phyloP scores from a whole-genome alignment of 176 grass and related monocot species.

The Oryza glaberrima region DNA sequence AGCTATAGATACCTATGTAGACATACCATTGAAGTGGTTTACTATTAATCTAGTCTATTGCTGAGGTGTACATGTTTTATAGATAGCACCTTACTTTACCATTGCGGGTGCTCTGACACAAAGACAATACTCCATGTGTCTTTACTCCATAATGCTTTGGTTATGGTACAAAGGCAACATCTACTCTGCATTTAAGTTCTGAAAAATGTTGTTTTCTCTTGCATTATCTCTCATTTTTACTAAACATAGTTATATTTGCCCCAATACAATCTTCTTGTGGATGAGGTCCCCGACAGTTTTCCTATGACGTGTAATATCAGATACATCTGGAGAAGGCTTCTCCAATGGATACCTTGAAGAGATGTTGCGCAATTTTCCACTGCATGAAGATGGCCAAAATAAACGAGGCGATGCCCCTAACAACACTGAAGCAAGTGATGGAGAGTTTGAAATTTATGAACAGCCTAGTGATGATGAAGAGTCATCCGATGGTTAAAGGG shows the following conservation, averaged over 20 bases:
- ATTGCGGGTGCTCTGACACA: neutral
- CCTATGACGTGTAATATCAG: slow-evolving; percentile 47
- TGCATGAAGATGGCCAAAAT: slow-evolving; percentile 47
- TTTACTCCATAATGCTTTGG: neutral
- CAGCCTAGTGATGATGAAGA: slow-evolving; percentile 72
- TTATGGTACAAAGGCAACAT: neutral
- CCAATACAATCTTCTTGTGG: neutral
- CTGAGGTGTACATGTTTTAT: too few relatives aligned
- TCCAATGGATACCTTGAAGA: slow-evolving; percentile 73
- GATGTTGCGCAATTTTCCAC: slow-evolving; percentile 68
- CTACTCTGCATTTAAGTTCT: neutral
- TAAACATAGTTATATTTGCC: neutral
- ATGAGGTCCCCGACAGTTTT: slow-evolving; percentile 32
- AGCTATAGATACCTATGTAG: too few relatives aligned
- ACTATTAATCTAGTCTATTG: too few relatives aligned
- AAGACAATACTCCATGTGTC: neutral
- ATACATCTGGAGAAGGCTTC: slow-evolving; percentile 53
- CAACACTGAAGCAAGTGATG: slow-evolving; percentile 58
- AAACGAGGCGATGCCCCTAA: slow-evolving; percentile 14
- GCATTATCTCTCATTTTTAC: neutral
- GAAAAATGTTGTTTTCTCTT: neutral
- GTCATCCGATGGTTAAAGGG: slow-evolving; percentile 35
- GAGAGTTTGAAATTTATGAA: slow-evolving; percentile 84
- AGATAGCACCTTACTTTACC: too few relatives aligned
- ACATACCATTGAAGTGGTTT: too few relatives aligned